Base-by-base conservation (phyloP, 305 asterid species). In the Solanum hybrid region DNA sequence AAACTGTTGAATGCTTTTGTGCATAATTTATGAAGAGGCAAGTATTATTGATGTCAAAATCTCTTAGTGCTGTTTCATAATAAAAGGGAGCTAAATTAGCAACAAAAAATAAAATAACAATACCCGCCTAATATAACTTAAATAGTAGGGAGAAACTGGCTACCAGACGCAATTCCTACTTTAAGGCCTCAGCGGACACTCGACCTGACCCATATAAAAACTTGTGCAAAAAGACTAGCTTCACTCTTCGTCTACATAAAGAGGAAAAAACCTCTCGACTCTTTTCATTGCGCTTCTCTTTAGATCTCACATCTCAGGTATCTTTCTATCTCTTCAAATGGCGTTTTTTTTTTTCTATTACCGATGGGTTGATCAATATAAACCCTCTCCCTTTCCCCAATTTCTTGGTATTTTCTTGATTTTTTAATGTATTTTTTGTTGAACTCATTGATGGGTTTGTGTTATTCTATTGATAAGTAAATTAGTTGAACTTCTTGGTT, bases 261-360 rank as follows among this genome's bases (percentile, higher is more conserved):
- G 42, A 31, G 26, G 42, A 84, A 32, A 51, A 51, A 84, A 1
- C 87, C 87, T 84, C 42, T 78, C 6, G 5, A 77, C 17, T 82
- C 73, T 0, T 64, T 17, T 45, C 73, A 45, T 31, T 84, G 29
- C 40, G 11, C 73, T 84, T 45, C 73, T 45, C 73, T 45, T n/a
- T 51, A 51, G 87, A 84, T 51, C 76, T 84, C 87, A 84, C 75
- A 29, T 51, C 75, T 45, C 87, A 51, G 87, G 87, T 84, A 84
- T 10, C 40, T 15, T 64, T 82, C 38, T 29, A 6, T 45, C 60
- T 51, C 26, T 84, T 31, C 29, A 51, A 31, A 42, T 45, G 60
- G 40, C 42, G 0, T 27, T 9, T 10, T 10, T 19, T 19, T 19
- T 84, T 29, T 10, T 2, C 4, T 51, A 29, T 29, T 17, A 27